Conservation (phyloP, 1,139 yeast species). For the Sugiyamaella xylanicola region DNA sequence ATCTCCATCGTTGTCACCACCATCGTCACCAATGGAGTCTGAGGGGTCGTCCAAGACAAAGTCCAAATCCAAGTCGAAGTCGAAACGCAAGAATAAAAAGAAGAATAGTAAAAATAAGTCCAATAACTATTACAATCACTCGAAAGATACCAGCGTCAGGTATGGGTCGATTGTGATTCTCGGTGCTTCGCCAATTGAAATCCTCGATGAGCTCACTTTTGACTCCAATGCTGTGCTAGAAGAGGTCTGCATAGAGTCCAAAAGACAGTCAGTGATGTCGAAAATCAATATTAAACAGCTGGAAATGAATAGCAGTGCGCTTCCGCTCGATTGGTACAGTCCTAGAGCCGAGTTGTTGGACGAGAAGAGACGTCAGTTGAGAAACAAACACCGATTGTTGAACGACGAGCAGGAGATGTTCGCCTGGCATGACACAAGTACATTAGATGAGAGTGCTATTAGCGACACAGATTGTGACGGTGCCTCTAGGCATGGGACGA, state of each 20-base stretch:
- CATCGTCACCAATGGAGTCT: no score
- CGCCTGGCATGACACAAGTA: slow-evolving; percentile 16
- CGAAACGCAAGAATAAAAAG: background rate
- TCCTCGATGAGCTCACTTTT: slow-evolving; percentile 11
- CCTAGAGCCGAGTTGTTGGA: slow-evolving; percentile 20
- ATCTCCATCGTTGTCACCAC: no score
- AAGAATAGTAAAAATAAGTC: background rate
- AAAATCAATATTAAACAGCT: slow-evolving; percentile 7
- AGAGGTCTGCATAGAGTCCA: background rate
- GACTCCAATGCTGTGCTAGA: background rate
- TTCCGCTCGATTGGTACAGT: slow-evolving; percentile 22
- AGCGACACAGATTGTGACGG: no score
- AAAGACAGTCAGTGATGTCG: slow-evolving; percentile 2
- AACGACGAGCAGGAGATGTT: background rate
- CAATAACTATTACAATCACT: background rate
- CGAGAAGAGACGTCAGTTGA: slow-evolving; percentile 14
- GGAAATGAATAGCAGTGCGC: slow-evolving; percentile 1
- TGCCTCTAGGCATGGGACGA: no score
- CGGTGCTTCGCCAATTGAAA: slow-evolving; percentile 14
- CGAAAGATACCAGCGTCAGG: background rate
- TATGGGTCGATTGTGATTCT: slow-evolving; percentile 4
- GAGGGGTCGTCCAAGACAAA: background rate
- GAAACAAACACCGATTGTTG: slow-evolving; percentile 10
- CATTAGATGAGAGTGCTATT: background rate
- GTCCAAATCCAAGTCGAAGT: background rate